Percentiles rank a stretch among this genome's conserved stretches.
Conservation (phyloP, 306 rosid species). For the Quercus alba region DNA sequence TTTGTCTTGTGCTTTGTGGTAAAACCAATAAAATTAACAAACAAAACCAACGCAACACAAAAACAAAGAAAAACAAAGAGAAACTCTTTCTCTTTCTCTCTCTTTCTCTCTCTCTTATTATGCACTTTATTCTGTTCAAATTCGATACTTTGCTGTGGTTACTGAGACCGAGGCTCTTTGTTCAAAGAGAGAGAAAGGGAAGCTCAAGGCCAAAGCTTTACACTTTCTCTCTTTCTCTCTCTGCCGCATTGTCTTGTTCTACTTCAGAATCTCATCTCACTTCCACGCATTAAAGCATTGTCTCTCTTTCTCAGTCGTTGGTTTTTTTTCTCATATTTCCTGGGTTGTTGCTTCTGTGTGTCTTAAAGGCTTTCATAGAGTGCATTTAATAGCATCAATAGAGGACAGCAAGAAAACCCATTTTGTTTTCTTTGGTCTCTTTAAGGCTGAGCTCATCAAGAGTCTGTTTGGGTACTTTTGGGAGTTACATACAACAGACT, state of each 20-base stretch:
- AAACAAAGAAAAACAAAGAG: slow-evolving; percentile 27
- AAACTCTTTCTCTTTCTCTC: slow-evolving; percentile 18
- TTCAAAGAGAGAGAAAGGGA: slow-evolving; percentile 54
- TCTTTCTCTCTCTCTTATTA: slow-evolving; percentile 1
- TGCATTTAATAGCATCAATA: slow-evolving; percentile 25
- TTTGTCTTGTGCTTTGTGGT: slow-evolving; percentile 51
- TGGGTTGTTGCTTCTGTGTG: slow-evolving; percentile 31
- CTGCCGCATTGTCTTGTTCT: slow-evolving; percentile 89
- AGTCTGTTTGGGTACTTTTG: neutral
- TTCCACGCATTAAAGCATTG: slow-evolving; percentile 66
- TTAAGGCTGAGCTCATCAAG: slow-evolving; percentile 9
- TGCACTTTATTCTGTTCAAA: slow-evolving; percentile 86
- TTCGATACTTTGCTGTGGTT: slow-evolving; percentile 75
- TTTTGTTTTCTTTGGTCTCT: slow-evolving; percentile 17
- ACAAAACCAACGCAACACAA: neutral
- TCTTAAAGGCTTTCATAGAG: slow-evolving; percentile 28
- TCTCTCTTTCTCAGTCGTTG: slow-evolving; percentile 32
- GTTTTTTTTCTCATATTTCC: slow-evolving; percentile 47
- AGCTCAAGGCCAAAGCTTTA: slow-evolving; percentile 12
- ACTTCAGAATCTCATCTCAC: slow-evolving; percentile 82
- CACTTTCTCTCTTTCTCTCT: slow-evolving; percentile 32
- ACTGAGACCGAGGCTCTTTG: slow-evolving; percentile 85
- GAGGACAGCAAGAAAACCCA: slow-evolving; percentile 22
- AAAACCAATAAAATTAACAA: slow-evolving; percentile 9
- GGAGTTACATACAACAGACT: slow-evolving; percentile 7